phyloP scores from a whole-genome alignment of 768 basidiomycete species.

The Zangia roseola region DNA sequence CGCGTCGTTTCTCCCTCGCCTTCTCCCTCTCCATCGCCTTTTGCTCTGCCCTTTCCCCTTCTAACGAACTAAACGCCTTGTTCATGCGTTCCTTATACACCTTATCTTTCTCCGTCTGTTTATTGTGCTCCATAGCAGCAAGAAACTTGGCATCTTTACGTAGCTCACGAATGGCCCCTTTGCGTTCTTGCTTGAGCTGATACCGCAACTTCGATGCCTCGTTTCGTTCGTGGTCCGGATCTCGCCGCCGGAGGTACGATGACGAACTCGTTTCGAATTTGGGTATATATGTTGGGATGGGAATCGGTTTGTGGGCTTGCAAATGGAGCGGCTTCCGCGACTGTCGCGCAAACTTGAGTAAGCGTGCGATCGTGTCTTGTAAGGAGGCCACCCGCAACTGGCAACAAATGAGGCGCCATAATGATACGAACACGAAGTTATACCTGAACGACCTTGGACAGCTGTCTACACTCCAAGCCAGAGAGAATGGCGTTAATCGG shows the following conservation, averaged over 20 bases:
- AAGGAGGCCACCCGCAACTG: slow-evolving; percentile 50
- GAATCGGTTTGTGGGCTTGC: slow-evolving; percentile 94
- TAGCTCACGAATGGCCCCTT: slow-evolving; percentile 94
- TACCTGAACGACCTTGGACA: slow-evolving; percentile 61
- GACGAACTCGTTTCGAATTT: slow-evolving; percentile 84
- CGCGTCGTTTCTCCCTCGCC: slow-evolving; percentile 67
- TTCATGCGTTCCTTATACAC: slow-evolving; percentile 82
- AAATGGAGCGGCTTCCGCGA: slow-evolving; percentile 76
- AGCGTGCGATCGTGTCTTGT: slow-evolving; percentile 50
- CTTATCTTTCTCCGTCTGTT: slow-evolving; percentile 81
- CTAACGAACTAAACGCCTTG: slow-evolving; percentile 71
- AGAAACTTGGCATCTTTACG: slow-evolving; percentile 95
- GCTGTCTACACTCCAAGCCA: slow-evolving; percentile 42
- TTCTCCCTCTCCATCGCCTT: slow-evolving; percentile 90
- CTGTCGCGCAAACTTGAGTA: slow-evolving; percentile 72
- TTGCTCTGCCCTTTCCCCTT: slow-evolving; percentile 91
- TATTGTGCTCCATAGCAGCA: slow-evolving; percentile 81
- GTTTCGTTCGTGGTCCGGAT: slow-evolving; percentile 91
- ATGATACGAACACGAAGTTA: slow-evolving; percentile 1
- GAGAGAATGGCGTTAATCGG: slow-evolving; percentile 64
- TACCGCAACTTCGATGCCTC: slow-evolving; percentile 81
- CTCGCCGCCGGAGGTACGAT: slow-evolving; percentile 73
- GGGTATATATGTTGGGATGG: slow-evolving; percentile 90
- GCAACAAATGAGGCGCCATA: slow-evolving; percentile 11
- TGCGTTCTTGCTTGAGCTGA: slow-evolving; percentile 92